Base-by-base conservation (phyloP, 1,284 basidiomycete species). In the Sanghuangporus baumii region DNA sequence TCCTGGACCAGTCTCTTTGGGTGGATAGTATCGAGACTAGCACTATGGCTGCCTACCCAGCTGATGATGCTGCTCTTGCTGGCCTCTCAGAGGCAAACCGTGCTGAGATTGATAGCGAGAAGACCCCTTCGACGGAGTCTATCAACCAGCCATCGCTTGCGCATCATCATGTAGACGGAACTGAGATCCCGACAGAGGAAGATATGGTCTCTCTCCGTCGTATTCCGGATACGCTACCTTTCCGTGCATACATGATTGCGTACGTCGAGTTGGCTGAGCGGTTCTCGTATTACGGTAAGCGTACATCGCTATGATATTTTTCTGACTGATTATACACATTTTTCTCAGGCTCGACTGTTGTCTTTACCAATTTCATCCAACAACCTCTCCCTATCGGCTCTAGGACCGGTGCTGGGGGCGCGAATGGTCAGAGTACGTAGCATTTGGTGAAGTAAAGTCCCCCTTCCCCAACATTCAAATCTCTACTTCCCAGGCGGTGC, bases 301-400 rank as follows among this genome's bases (percentile, higher is more conserved):
- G 26, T 36, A 4, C 37, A 23, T 12, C 26, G n/a, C 50, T 34
- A 11, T 9, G 5, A 26, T 57, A 41, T 57, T 20, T 9, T 26
- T 26, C 31, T 11, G 20, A 11, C 7, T 23, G 23, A 26, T 4
- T n/a, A 43, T 16, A 47, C 12, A 11, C 9, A n/a, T 12, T 43
- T 3, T 20, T 26, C 9, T 7, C 18, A 57, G 55, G 55, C 8
- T n/a, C 40, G 5, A 57, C 55, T 16, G 55, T 57, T n/a, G 85
- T 89, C 65, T 88, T 88, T 69, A 85, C 84, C 36, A 90, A 91
- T 71, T 91, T 84, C 73, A 86, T 91, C 55, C 88, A 90, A 70
- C 82, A 85, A 65, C 79, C 81, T 0, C 81, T 92, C 1, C 91
- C 90, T 0, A 64, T 68, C 0, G 84, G 83, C 46, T 91, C 89